Percentiles rank a stretch among this genome's conserved stretches.
These are phyloP conservation scores for Tricharina praecox DNA, from an alignment of 495 filamentous ascomycete species.

Conservation along the genomic window DNA sequence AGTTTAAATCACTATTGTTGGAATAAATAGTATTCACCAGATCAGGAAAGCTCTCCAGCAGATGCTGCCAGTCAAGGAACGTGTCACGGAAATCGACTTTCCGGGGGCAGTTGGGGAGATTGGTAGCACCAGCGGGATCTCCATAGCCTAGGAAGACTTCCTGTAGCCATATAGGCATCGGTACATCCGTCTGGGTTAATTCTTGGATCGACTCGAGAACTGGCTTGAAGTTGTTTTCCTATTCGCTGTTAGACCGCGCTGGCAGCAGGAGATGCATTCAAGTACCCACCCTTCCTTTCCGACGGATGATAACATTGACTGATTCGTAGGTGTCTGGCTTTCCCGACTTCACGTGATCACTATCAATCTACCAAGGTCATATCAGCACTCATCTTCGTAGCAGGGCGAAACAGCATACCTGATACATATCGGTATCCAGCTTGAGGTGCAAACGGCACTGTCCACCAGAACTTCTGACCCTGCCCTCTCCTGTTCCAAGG, in stretches of 20 bases:
- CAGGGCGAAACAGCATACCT: conserved; percentile 26
- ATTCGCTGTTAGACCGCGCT: background rate
- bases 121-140: conserved; percentile 69
- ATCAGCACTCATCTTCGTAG: too few species aligned
- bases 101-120: conserved; percentile 57
- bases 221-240: conserved; percentile 93
- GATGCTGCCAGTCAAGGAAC: conserved; percentile 86
- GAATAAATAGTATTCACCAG: too few species aligned
- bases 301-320: conserved; percentile 73
- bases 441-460: conserved; percentile 60
- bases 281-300: conserved; percentile 43
- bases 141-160: conserved; percentile 96
- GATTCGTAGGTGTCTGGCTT: conserved; percentile 64
- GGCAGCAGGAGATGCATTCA: background rate
- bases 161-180: conserved; percentile 79
- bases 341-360: conserved; percentile 42
- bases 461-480: conserved; percentile 37
- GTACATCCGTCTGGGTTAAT: conserved; percentile 68
- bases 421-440: conserved; percentile 64
- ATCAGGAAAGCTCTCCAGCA: conserved; percentile 71
- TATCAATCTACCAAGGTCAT: conserved; percentile 42
- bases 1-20: conserved; percentile 10
- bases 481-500: conserved; percentile 35
- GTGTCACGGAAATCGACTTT: conserved; percentile 84
- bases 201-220: conserved; percentile 80